Evolutionary conservation across 78 protist genomes (phyloP), one percentile per base, ranked within the genome.

Genomic region (Tieghemostelium lacteum): DNA sequence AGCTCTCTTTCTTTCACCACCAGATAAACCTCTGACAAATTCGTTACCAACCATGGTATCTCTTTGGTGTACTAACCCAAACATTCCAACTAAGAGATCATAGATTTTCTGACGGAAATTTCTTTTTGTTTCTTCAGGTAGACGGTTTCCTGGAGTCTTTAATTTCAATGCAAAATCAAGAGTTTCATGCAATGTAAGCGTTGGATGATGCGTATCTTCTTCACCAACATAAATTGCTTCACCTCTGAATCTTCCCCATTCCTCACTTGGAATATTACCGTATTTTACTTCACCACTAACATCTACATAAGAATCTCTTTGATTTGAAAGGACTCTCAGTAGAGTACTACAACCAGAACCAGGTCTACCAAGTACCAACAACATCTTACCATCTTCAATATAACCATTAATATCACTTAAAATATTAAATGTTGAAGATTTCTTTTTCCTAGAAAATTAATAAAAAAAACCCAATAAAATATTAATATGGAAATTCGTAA

Each of bases 11-110:
- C 75, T 14, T 57, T 78, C 87, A 58, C 87, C 87, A 28, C 87
- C 87, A 17, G 87, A 78, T 40, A 78, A 42, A 36, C 87, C 87
- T 40, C 87, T 20, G 12, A 78, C 62, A 66, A 24, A 63, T 60
- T 78, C 87, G 40, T 78, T 64, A 3, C 87, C 87, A 55, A 78
- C 87, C 73, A 73, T 55, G n/a, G 87, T 78, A 12, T 78, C 75
- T 7, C 54, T 6, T 60, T 78, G 87, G 19, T 60, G n/a, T 8
- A 40, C 37, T 29, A 78, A 36, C 24, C 87, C 87, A 69, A 63
- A 78, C 87, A 78, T 78, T 29, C 28, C 49, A 10, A 60, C 55
- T 17, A 78, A 37, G 12, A 63, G 24, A 29, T 78, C 19, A 26
- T 33, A 78, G 33, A 58, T 40, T 42, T 66, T 78, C 1, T 20